Percentiles rank a stretch among this genome's conserved stretches.
Conservation (phyloP, 2,329 filamentous ascomycete genomes). For the Xylogone sp. region DNA sequence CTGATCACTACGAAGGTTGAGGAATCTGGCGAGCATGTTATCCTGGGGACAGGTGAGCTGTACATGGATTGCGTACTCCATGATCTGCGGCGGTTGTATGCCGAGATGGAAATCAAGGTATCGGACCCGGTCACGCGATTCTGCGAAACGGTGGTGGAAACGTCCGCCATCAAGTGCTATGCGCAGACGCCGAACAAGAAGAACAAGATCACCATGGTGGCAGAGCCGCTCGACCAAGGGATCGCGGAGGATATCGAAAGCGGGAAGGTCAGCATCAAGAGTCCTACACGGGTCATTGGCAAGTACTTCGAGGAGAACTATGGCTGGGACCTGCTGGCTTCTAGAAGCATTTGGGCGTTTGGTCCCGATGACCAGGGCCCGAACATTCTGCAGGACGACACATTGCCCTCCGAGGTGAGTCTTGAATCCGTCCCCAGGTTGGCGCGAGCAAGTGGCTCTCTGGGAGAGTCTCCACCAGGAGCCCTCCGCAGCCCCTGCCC, state of each 20-base stretch:
- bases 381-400: slow-evolving; percentile 96
- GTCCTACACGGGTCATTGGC: slow-evolving; percentile 87
- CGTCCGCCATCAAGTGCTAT: slow-evolving; percentile 96
- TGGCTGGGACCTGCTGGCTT: slow-evolving; percentile 92
- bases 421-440: slow-evolving; percentile 1
- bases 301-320: slow-evolving; percentile 98
- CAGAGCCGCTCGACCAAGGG: slow-evolving; percentile 90
- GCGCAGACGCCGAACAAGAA: slow-evolving; percentile 98
- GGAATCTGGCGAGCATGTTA: slow-evolving; percentile 93
- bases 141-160: slow-evolving; percentile 96
- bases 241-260: slow-evolving; percentile 93
- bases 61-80: slow-evolving; percentile 99
- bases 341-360: slow-evolving; percentile 97
- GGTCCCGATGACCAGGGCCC: slow-evolving; percentile 92
- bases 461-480: not conserved
- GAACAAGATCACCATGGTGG: slow-evolving; percentile 98
- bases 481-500: not conserved
- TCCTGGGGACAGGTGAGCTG: slow-evolving; percentile 93
- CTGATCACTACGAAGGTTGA: slow-evolving; percentile 96
- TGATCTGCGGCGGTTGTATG: slow-evolving; percentile 87
- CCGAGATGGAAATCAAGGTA: slow-evolving; percentile 99
- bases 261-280: slow-evolving; percentile 85
- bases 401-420: slow-evolving; percentile 77
- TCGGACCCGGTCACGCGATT: slow-evolving; percentile 97
- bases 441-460: not conserved